A percentile compares a stretch with the other conserved stretches of the same genome.
phyloP scores from a whole-genome alignment of 169 alveolate species.

The Hepatocystis sp. region DNA sequence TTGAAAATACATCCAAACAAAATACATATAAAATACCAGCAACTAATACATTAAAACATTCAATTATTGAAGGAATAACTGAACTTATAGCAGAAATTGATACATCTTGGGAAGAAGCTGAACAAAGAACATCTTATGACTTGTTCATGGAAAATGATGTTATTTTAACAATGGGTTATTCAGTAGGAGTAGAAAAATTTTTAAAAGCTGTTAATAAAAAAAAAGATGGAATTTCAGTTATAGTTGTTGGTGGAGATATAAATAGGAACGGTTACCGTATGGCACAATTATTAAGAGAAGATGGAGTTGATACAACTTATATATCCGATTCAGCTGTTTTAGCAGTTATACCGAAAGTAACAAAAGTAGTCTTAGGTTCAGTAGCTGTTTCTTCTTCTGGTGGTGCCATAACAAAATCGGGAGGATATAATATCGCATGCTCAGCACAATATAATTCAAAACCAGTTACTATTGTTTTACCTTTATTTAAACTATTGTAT shows the following conservation, averaged over 20 bases:
- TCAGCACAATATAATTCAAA: constrained; percentile 52
- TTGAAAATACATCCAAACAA: constrained; percentile 32
- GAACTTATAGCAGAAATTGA: constrained; percentile 68
- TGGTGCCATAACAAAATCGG: constrained; percentile 66
- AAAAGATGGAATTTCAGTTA: constrained; percentile 73
- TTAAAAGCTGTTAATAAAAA: constrained; percentile 62
- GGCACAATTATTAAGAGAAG: constrained; percentile 67
- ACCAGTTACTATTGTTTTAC: constrained; percentile 67
- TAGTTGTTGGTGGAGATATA: constrained; percentile 74
- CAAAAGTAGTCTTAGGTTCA: constrained; percentile 59
- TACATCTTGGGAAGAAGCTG: constrained; percentile 67
- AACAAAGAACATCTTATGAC: constrained; percentile 74
- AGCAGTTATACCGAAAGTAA: constrained; percentile 73
- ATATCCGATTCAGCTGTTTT: constrained; percentile 65
- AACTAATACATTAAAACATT: constrained; percentile 60
- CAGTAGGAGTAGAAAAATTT: constrained; percentile 63
- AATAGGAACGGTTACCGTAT: constrained; percentile 56
- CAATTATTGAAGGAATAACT: constrained; percentile 64
- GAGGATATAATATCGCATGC: constrained; percentile 72
- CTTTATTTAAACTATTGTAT: constrained; percentile 62
- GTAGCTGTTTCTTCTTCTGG: constrained; percentile 76
- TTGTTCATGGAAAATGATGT: constrained; percentile 75
- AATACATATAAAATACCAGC: constrained; percentile 67
- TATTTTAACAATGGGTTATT: constrained; percentile 63
- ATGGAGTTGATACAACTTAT: constrained; percentile 75